A percentile compares a stretch with the other conserved stretches of the same genome.
Conservation (phyloP, 805 yeast genomes). For the Saccharomycopsis oosterbeekiorum region DNA sequence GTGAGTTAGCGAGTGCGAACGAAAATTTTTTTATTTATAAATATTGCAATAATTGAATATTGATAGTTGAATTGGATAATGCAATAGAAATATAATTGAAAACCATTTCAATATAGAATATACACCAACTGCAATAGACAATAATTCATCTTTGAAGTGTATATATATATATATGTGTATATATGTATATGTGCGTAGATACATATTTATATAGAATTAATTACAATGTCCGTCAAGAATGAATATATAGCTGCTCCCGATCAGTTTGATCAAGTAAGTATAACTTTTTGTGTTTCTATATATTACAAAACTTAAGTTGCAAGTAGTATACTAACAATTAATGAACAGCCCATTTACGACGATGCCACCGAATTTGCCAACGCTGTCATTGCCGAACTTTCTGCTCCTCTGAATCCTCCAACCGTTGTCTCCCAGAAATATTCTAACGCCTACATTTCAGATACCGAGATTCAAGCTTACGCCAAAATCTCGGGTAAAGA, state of each 20-base stretch:
- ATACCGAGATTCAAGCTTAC: slow-evolving; percentile 86
- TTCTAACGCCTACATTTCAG: slow-evolving; percentile 60
- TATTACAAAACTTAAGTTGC: not conserved
- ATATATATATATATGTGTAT: not conserved
- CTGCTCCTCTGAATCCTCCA: slow-evolving; percentile 53
- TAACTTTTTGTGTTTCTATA: not conserved
- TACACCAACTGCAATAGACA: no score
- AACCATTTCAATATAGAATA: no score
- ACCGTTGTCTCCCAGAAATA: slow-evolving; percentile 66
- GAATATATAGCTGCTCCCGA: not conserved
- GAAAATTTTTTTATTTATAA: not conserved
- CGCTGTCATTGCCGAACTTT: slow-evolving; percentile 61
- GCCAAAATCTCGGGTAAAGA: slow-evolving; percentile 88
- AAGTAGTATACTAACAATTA: not conserved
- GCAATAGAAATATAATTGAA: no score
- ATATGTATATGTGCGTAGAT: not conserved
- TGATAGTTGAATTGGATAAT: no score
- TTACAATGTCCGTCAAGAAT: not conserved
- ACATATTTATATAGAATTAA: not conserved
- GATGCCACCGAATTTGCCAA: slow-evolving; percentile 60
- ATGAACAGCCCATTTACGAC: slow-evolving; percentile 28
- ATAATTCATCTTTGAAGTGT: not conserved
- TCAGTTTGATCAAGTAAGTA: not conserved
- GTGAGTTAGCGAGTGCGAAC: not conserved
- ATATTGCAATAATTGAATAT: not conserved